Evolutionary conservation across 2,329 filamentous ascomycete species (phyloP), one percentile per base, ranked within the genome.

Genomic region (Colletotrichum sp.): DNA sequence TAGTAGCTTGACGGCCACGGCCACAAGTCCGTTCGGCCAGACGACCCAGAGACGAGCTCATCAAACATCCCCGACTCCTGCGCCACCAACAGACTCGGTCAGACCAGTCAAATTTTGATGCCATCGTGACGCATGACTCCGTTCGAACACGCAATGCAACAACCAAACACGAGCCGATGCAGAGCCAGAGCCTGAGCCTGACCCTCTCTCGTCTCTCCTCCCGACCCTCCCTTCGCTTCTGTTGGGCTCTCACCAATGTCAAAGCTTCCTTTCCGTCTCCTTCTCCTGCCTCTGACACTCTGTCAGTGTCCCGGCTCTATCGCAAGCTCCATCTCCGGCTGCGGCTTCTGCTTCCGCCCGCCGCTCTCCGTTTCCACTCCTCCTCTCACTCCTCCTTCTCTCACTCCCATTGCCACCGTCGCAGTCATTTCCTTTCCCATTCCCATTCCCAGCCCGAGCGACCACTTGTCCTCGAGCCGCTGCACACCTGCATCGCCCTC

Each of bases 11-110:
- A 34, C 32, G 30, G 24, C 13, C 16, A 12, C 59, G 59, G 30
- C 24, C 24, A 60, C 13, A 60, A 52, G 44, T 52, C 44, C 44
- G 44, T 52, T 52, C 44, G 44, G 44, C 44, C 44, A 52, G 12
- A 52, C 44, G 44, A 52, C 10, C 44, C 81, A 78, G 82, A 82
- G 79, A 82, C 82, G 79, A 82, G 44, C 82, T 81, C 79, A 77
- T 80, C 78, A 64, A 44, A 64, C 62, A 64, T 64, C 79, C 79
- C 79, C 59, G 39, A 36, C 36, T 52, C 62, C 57, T 70, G 57
- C 57, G 39, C 26, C 57, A 52, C 36, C 57, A 12, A 63, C 16
- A 64, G 28, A 21, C 21, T 62, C 36, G 32, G 57, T 63, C 68
- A 63, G 68, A 60, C 39, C 24, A 52, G 44, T 52, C 55, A 59